These are phyloP conservation scores for Herpetomonas muscarum DNA, from an alignment of 208 protist species.

Conservation along the genomic window DNA sequence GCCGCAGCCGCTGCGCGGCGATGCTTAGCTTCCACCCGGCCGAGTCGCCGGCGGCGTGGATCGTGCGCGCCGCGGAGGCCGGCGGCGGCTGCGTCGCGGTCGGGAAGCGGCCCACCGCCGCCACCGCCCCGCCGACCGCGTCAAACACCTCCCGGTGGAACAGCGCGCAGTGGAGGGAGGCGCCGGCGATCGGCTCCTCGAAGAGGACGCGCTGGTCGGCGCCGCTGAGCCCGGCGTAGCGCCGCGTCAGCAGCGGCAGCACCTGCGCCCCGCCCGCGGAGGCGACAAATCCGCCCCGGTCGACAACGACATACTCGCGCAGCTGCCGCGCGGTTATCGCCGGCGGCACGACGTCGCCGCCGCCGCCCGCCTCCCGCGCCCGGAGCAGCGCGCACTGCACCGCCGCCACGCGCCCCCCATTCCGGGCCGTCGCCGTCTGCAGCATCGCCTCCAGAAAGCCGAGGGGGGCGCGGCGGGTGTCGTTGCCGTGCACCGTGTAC, in stretches of 20 bases:
- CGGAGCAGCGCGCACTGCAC: slow-evolving; percentile 34
- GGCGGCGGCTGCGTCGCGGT: background rate
- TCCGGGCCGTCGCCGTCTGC: slow-evolving; percentile 13
- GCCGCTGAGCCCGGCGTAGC: slow-evolving; percentile 14
- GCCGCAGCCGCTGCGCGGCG: slow-evolving; percentile 12
- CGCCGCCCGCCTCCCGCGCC: no score
- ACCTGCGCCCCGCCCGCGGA: background rate
- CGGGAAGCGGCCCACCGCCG: background rate
- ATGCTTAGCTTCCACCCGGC: slow-evolving; percentile 25
- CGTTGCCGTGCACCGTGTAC: background rate
- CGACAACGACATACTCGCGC: background rate
- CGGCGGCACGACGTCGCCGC: no score
- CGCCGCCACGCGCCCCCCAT: slow-evolving; percentile 29
- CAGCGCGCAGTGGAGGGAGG: slow-evolving; percentile 24
- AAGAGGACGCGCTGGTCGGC: slow-evolving; percentile 18
- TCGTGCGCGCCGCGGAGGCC: background rate
- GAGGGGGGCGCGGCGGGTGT: background rate
- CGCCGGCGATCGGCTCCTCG: slow-evolving; percentile 22
- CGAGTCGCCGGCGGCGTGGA: slow-evolving; percentile 11
- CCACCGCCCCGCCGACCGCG: slow-evolving; percentile 18
- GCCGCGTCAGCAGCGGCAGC: slow-evolving; percentile 19
- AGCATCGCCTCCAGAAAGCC: slow-evolving; percentile 19
- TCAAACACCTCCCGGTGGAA: slow-evolving; percentile 21
- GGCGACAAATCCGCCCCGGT: background rate
- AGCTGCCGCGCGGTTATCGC: background rate